Percentiles rank a stretch among this genome's conserved stretches.
These are phyloP conservation scores for Acidomyces sp. DNA, from an alignment of 495 filamentous ascomycete species.

Conservation along the genomic window DNA sequence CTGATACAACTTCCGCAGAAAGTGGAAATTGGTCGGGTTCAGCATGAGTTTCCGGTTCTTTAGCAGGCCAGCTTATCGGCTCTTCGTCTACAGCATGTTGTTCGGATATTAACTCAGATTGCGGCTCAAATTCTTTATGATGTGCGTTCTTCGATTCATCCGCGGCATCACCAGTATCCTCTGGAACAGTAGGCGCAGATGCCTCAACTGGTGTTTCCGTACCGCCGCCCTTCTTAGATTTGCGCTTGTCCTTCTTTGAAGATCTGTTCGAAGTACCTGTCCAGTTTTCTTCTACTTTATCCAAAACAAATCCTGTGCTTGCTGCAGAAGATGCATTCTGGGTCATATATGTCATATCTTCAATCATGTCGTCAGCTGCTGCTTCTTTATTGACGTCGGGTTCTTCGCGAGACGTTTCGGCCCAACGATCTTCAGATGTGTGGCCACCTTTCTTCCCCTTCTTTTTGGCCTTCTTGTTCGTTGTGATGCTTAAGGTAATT, in stretches of 20 bases:
- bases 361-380: not conserved
- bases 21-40: not conserved
- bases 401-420: constrained; percentile 1
- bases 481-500: no score
- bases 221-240: constrained; percentile 4
- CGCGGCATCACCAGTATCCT: not conserved
- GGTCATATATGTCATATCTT: no score
- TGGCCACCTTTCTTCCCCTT: constrained; percentile 27
- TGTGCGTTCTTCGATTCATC: constrained; percentile 2
- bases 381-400: not conserved
- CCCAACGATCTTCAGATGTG: not conserved
- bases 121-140: no score
- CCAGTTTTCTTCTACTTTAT: not conserved
- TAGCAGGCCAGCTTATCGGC: no score
- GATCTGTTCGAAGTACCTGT: not conserved
- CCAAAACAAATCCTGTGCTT: no score
- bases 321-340: no score
- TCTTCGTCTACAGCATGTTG: not conserved
- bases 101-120: no score
- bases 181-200: not conserved
- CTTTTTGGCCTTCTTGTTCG: constrained; percentile 31
- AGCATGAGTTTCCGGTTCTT: no score
- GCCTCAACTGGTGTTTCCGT: no score
- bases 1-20: not conserved
- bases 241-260: constrained; percentile 7